Evolutionary conservation across 106 monocot genomes (phyloP).

Genomic region (Dioscorea dumetorum): DNA sequence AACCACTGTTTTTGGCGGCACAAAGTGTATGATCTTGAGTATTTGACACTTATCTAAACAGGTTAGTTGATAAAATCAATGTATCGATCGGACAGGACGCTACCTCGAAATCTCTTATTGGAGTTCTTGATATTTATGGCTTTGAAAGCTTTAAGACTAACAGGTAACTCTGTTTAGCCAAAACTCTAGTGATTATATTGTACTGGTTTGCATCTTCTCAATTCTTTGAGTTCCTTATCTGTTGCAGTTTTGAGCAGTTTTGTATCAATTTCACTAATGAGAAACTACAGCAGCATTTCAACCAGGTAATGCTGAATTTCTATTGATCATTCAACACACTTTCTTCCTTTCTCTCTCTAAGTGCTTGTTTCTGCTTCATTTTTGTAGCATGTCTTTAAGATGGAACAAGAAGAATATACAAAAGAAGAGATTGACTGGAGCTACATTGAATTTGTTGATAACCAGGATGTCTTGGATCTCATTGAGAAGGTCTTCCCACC

Average conservation of each 20-base stretch:
- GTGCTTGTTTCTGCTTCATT: not conserved
- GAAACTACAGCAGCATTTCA: slow-evolving; percentile 92
- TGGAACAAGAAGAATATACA: slow-evolving; percentile 92
- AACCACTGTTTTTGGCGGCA: not conserved
- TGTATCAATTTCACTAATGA: slow-evolving; percentile 95
- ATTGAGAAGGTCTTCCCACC: slow-evolving; percentile 75
- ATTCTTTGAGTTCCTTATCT: not conserved
- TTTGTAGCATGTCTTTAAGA: slow-evolving; percentile 80
- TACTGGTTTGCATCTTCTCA: not conserved
- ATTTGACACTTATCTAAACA: slow-evolving; percentile 14
- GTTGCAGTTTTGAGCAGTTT: slow-evolving; percentile 83
- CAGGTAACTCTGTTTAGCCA: slow-evolving; percentile 30
- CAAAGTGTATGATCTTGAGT: not conserved
- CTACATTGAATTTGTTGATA: slow-evolving; percentile 99
- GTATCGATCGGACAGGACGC: slow-evolving; percentile 92
- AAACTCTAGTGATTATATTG: not conserved
- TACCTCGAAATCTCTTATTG: slow-evolving; percentile 77
- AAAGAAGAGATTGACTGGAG: slow-evolving; percentile 98
- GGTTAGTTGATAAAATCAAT: slow-evolving; percentile 97
- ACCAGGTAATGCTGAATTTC: slow-evolving; percentile 45
- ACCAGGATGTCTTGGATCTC: slow-evolving; percentile 98
- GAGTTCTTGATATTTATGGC: slow-evolving; percentile 98
- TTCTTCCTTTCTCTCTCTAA: not conserved
- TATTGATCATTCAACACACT: not conserved
- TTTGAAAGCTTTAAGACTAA: slow-evolving; percentile 97